Percentiles rank a stretch among this genome's conserved stretches.
Evolutionary conservation across 179 eudicot genomes (phyloP).

Genomic region (Silene coronaria): DNA sequence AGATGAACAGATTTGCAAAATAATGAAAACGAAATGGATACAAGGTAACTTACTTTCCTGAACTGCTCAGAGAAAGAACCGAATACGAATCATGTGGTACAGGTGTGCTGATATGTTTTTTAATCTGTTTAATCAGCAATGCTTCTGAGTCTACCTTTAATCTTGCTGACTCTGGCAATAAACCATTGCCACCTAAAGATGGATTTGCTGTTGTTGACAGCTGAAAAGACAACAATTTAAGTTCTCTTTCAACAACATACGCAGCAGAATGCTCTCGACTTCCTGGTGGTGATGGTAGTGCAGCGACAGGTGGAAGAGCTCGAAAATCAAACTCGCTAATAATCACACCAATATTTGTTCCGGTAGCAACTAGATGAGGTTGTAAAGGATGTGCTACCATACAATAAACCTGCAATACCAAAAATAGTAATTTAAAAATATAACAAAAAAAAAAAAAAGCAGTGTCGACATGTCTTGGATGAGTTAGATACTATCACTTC

Average conservation of each 20-base stretch:
- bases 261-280: conserved; percentile 88
- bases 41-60: conserved; percentile 75
- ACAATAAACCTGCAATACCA: conserved; percentile 71
- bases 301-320: conserved; percentile 86
- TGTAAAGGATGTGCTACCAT: conserved; percentile 98
- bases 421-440: neutral
- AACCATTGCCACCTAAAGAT: conserved; percentile 78
- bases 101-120: conserved; percentile 85
- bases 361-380: conserved; percentile 96
- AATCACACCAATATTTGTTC: conserved; percentile 81
- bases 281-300: conserved; percentile 73
- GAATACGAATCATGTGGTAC: conserved; percentile 94
- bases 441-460: neutral
- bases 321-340: conserved; percentile 86
- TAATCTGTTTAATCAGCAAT: conserved; percentile 78
- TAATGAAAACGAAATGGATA: conserved; percentile 6
- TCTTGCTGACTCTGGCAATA: conserved; percentile 61
- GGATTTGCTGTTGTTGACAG: conserved; percentile 73
- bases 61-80: conserved; percentile 85
- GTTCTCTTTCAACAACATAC: conserved; percentile 79
- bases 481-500: neutral
- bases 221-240: conserved; percentile 75
- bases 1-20: conserved; percentile 3
- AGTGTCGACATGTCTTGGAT: neutral
- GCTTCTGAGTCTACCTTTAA: conserved; percentile 75